Conservation (phyloP, 163 green algal species). For the Chlorella variabilis region DNA sequence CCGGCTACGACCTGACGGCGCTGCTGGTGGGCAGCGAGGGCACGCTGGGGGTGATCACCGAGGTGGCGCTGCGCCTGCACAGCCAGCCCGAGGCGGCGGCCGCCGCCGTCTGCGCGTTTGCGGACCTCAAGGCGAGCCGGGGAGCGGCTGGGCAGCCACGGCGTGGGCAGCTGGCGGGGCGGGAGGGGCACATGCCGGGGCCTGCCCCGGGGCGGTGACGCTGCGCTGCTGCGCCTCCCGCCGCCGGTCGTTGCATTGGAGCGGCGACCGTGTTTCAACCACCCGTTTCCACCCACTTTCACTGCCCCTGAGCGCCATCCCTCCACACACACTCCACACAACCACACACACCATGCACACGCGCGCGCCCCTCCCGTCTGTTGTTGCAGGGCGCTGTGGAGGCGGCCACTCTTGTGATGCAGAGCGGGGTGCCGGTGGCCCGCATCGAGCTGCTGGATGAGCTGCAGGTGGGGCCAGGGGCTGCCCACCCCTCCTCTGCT, state of each 20-base stretch:
- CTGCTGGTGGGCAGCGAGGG: slow-evolving; percentile 88
- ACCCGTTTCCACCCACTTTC: too few relatives aligned
- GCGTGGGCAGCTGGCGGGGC: too few relatives aligned
- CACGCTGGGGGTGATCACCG: slow-evolving; percentile 87
- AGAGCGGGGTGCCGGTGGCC: slow-evolving; percentile 59
- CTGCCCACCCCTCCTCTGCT: too few relatives aligned
- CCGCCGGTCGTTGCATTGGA: too few relatives aligned
- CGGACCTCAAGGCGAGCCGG: slow-evolving; percentile 29
- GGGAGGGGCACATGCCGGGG: too few relatives aligned
- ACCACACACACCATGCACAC: too few relatives aligned
- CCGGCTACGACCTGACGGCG: slow-evolving; percentile 83
- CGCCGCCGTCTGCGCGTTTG: slow-evolving; percentile 61
- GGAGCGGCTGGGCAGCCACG: background rate
- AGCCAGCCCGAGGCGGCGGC: slow-evolving; percentile 56
- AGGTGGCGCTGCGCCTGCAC: slow-evolving; percentile 68
- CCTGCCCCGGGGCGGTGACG: background rate
- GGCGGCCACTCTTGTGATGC: slow-evolving; percentile 53
- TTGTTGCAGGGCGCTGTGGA: slow-evolving; percentile 56
- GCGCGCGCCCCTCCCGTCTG: too few relatives aligned
- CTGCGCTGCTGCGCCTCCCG: background rate
- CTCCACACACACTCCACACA: too few relatives aligned
- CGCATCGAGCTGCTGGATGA: slow-evolving; percentile 73
- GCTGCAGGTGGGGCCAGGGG: slow-evolving; percentile 40
- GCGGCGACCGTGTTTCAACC: too few relatives aligned
- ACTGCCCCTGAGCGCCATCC: too few relatives aligned